Conservation (phyloP, 345 rosid species). For the Salix arbutifolia region DNA sequence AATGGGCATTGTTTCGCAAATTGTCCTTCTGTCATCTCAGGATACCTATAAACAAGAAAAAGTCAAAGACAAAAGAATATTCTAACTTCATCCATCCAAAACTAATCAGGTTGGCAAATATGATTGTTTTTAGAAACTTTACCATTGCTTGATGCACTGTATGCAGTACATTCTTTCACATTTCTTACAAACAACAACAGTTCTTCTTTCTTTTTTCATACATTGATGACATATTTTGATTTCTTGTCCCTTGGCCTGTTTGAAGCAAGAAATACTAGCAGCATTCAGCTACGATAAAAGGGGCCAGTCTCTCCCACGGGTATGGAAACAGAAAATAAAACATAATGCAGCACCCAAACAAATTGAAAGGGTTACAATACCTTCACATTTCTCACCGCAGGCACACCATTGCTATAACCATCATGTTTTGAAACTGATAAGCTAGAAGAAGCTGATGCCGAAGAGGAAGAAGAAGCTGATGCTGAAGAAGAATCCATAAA, state of each 20-base stretch:
- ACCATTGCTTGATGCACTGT: slow-evolving; percentile 68
- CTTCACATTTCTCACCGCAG: slow-evolving; percentile 20
- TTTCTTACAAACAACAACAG: slow-evolving; percentile 47
- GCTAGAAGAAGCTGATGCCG: slow-evolving; percentile 13
- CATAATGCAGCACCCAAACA: background rate
- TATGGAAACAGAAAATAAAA: background rate
- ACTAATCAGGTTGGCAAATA: background rate
- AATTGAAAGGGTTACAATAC: slow-evolving; percentile 2
- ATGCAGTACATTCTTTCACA: slow-evolving; percentile 48
- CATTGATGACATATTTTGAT: slow-evolving; percentile 70
- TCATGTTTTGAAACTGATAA: slow-evolving; percentile 24
- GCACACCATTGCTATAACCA: slow-evolving; percentile 10
- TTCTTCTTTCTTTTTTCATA: slow-evolving; percentile 45
- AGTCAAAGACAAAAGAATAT: background rate
- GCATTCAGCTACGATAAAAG: background rate
- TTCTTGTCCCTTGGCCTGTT: slow-evolving; percentile 30
- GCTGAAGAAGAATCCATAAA: slow-evolving; percentile 11
- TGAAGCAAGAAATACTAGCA: slow-evolving; percentile 15
- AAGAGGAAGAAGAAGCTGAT: slow-evolving; percentile 15
- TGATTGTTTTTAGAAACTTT: slow-evolving; percentile 6
- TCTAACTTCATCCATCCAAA: background rate
- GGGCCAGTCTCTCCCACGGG: background rate
- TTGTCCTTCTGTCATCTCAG: slow-evolving; percentile 49
- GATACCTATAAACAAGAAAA: slow-evolving; percentile 54
- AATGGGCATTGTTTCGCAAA: slow-evolving; percentile 60